Conservation (phyloP, 75 land plant genomes). For the Selaginella tamariscina region DNA sequence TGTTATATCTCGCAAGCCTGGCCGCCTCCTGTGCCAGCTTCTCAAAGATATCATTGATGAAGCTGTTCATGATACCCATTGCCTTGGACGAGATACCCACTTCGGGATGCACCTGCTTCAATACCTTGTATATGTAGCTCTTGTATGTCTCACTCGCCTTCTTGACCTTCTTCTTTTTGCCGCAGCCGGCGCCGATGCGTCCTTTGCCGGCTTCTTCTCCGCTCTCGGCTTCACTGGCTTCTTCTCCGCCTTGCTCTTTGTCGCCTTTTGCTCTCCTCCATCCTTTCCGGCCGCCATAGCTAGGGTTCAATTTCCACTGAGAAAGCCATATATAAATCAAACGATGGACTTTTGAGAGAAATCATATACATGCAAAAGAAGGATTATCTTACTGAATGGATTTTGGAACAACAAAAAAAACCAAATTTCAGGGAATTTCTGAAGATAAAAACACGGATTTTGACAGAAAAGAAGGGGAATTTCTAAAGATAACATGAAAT, state of each 20-base stretch:
- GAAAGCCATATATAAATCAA: too few species aligned
- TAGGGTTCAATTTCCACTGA: too few species aligned
- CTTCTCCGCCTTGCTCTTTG: background rate
- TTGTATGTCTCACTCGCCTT: background rate
- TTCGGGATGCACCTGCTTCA: background rate
- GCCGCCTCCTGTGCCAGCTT: slow-evolving; percentile 18
- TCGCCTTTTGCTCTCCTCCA: background rate
- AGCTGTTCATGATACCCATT: slow-evolving; percentile 9
- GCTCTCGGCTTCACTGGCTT: slow-evolving; percentile 1
- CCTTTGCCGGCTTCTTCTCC: slow-evolving; percentile 3
- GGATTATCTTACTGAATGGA: too few species aligned
- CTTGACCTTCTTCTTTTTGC: background rate
- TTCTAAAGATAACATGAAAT: too few species aligned
- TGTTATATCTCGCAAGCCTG: slow-evolving; percentile 16
- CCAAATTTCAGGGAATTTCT: too few species aligned
- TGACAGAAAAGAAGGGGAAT: too few species aligned
- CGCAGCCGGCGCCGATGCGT: slow-evolving; percentile 12
- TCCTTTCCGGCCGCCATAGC: too few species aligned
- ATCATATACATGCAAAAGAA: too few species aligned
- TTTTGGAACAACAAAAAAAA: too few species aligned
- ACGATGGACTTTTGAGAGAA: too few species aligned
- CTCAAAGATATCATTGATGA: slow-evolving; percentile 12
- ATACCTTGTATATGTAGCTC: slow-evolving; percentile 5
- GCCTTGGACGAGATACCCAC: background rate
- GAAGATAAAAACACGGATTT: too few species aligned